A percentile compares a stretch with the other conserved stretches of the same genome.
Conservation (phyloP, 106 monocot genomes). For the Gastrodia elata region DNA sequence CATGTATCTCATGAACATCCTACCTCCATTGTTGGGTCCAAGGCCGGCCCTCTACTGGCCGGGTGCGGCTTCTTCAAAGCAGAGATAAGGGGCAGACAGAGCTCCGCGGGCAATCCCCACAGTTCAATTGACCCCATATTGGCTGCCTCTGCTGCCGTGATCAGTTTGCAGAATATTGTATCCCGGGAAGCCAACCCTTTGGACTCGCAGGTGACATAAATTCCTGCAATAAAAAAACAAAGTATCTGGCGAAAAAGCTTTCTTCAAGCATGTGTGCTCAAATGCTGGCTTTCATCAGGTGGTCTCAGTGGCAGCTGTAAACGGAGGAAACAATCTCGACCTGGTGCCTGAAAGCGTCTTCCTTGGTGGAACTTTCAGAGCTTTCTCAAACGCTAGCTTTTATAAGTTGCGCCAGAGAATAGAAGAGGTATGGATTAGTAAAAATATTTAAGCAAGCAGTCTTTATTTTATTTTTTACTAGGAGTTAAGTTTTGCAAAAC, state of each 20-base stretch:
- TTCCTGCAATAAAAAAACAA: too few species aligned
- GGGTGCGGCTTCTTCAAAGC: slow-evolving; percentile 81
- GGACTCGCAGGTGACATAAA: slow-evolving; percentile 76
- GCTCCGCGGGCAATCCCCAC: slow-evolving; percentile 18
- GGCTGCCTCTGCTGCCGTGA: slow-evolving; percentile 53
- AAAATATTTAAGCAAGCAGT: too few species aligned
- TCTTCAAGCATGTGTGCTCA: too few species aligned
- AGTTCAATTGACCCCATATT: slow-evolving; percentile 35
- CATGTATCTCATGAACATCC: slow-evolving; percentile 49
- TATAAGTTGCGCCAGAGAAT: slow-evolving; percentile 49
- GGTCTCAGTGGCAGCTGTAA: slow-evolving; percentile 48
- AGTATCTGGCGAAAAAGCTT: too few species aligned
- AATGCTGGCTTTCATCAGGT: slow-evolving; percentile 45
- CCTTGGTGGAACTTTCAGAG: slow-evolving; percentile 74
- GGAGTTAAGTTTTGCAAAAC: too few species aligned
- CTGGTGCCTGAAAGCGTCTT: slow-evolving; percentile 29
- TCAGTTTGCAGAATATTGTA: slow-evolving; percentile 66
- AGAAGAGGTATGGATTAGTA: slow-evolving; percentile 41
- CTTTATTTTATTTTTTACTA: too few species aligned
- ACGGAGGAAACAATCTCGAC: slow-evolving; percentile 33
- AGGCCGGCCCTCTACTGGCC: slow-evolving; percentile 68
- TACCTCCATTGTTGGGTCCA: slow-evolving; percentile 46
- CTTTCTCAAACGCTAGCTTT: slow-evolving; percentile 60
- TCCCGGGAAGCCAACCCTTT: slow-evolving; percentile 80
- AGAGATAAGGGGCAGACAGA: slow-evolving; percentile 21